Evolutionary conservation across 352 stramenopile genomes (phyloP).

Genomic region (Globisporangium iwayamae): DNA sequence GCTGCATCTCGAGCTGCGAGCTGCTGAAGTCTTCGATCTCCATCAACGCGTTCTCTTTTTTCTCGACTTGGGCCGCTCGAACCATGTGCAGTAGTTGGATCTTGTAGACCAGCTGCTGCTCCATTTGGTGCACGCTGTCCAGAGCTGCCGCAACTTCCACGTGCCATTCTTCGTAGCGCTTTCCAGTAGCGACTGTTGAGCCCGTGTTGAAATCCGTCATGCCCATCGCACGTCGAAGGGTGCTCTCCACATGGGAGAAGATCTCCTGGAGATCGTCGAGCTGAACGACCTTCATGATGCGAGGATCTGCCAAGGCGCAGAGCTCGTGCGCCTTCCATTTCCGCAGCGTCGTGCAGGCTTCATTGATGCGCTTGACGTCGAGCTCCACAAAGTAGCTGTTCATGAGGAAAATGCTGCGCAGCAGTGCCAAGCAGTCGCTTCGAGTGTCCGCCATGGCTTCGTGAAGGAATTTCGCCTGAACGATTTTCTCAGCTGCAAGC

Average conservation of each 20-base stretch:
- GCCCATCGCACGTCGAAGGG: slow-evolving; percentile 39
- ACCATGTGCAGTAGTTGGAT: slow-evolving; percentile 32
- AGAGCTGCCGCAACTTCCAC: slow-evolving; percentile 27
- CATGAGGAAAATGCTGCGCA: slow-evolving; percentile 44
- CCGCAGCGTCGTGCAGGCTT: slow-evolving; percentile 21
- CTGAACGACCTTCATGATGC: slow-evolving; percentile 35
- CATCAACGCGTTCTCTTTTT: slow-evolving; percentile 34
- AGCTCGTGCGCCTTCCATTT: slow-evolving; percentile 37
- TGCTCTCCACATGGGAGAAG: slow-evolving; percentile 26
- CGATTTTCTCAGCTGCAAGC: slow-evolving; percentile 22
- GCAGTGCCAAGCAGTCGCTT: slow-evolving; percentile 40
- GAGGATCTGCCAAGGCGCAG: slow-evolving; percentile 32
- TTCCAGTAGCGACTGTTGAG: slow-evolving; percentile 25
- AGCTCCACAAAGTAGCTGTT: slow-evolving; percentile 60
- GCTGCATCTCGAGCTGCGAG: slow-evolving; percentile 18
- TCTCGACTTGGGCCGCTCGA: slow-evolving; percentile 23
- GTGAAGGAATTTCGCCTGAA: slow-evolving; percentile 32
- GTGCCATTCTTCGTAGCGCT: slow-evolving; percentile 57
- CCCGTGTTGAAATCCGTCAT: slow-evolving; percentile 44
- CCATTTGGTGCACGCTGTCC: slow-evolving; percentile 26
- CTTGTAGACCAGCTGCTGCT: slow-evolving; percentile 32
- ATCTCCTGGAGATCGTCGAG: slow-evolving; percentile 34
- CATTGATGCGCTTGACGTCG: slow-evolving; percentile 49
- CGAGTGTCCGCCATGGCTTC: slow-evolving; percentile 35
- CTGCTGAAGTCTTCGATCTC: slow-evolving; percentile 33